Conservation (phyloP, 1,139 yeast genomes). For the Suhomyces coccinellae region DNA sequence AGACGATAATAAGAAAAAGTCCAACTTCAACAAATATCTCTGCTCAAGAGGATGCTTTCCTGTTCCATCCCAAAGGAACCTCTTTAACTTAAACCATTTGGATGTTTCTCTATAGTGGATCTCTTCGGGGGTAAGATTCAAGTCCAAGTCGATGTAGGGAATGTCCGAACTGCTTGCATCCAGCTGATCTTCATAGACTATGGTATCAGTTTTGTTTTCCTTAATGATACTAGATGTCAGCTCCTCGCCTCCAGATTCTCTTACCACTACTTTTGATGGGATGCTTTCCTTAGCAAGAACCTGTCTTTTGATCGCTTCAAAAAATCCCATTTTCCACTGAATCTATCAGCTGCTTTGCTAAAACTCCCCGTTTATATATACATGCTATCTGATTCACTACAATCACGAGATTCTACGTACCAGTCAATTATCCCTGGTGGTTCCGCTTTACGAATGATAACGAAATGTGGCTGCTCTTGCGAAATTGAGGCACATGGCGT, state of each 20-base stretch:
- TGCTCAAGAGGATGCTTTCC: slow-evolving; percentile 42
- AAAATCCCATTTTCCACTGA: slow-evolving; percentile 7
- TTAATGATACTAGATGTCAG: slow-evolving; percentile 7
- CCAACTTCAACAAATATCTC: slow-evolving; percentile 21
- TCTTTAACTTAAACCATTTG: slow-evolving; percentile 27
- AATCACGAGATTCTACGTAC: neutral
- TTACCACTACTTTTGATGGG: neutral
- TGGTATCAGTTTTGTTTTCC: neutral
- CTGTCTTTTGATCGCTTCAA: slow-evolving; percentile 5
- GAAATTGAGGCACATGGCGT: neutral
- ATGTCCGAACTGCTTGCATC: neutral
- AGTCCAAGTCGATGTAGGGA: slow-evolving; percentile 33
- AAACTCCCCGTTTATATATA: neutral
- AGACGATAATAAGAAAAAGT: slow-evolving; percentile 22
- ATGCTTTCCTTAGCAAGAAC: slow-evolving; percentile 8
- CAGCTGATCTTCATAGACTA: slow-evolving; percentile 5
- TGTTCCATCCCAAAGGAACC: slow-evolving; percentile 49
- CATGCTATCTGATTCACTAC: neutral
- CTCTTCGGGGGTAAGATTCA: slow-evolving; percentile 33
- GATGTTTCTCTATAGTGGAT: slow-evolving; percentile 24
- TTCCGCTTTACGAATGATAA: neutral
- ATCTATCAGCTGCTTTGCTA: too few relatives aligned
- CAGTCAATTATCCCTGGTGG: neutral
- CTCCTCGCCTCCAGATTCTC: neutral
- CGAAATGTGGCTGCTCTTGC: neutral